Base-by-base conservation (phyloP, 495 filamentous ascomycete species). In the Penicillium manginii region DNA sequence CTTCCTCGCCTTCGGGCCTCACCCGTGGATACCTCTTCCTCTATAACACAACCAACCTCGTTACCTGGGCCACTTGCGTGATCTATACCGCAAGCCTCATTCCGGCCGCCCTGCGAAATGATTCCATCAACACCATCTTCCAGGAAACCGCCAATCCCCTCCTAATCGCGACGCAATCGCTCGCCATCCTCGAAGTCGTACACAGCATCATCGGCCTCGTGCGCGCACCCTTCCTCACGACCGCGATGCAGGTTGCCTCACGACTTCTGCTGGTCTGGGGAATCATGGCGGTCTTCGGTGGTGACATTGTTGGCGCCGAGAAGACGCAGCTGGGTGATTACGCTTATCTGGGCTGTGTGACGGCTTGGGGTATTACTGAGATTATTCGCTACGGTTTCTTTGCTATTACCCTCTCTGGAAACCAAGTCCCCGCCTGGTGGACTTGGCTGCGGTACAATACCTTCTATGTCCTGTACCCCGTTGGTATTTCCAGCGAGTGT, bases 321-420 rank as follows among this genome's bases (percentile, higher is more conserved):
- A 39, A 22, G 4, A 59, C 63, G 2, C 64, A 78, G 57, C 17
- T 66, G 2, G 77, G 77, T 22, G 74, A 78, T 55, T 78, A 65
- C 51, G 78, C 71, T 2, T 81, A 78, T 53, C 50, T 79, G 32
- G 78, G 77, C 2, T 79, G 77, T 62, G 64, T 97, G 46, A 56
- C 82, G 29, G 92, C 93, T 1, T 97, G 93, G 93, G 83, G 82
- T 39, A 64, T 90, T 22, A 96, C 93, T 14, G 93, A 98, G 77
- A 85, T 93, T 14, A 84, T 94, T 58, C 86, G 93, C 39, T 98
- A 98, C 77, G 81, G 83, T 59, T 98, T 90, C 75, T 97, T 97
- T 65, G 87, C 88, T 19, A 80, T 91, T 63, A 84, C 84, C 65
- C 81, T 96, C 43, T 74, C 78, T 46, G 84, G 84, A 29, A 66